Conservation (phyloP, 768 basidiomycete genomes). For the Mycena polygramma region DNA sequence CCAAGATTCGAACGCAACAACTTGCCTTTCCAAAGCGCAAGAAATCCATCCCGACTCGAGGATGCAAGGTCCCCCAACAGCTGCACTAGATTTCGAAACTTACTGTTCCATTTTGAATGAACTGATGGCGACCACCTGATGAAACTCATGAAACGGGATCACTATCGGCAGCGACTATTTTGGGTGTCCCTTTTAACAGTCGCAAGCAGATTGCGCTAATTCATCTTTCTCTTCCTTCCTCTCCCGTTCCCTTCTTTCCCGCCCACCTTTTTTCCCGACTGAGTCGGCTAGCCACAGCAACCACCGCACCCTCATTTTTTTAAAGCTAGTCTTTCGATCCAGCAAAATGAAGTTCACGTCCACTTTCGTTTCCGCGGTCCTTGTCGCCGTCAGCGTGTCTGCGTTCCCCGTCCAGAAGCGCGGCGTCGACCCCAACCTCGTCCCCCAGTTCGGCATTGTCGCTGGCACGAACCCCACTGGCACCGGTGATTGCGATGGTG, state of each 20-base stretch:
- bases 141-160: not conserved
- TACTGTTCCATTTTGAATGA: too few species aligned
- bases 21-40: too few species aligned
- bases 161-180: not conserved
- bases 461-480: slow-evolving; percentile 74
- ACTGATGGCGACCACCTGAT: slow-evolving; percentile 4
- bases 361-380: slow-evolving; percentile 46
- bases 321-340: slow-evolving; percentile 26
- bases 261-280: slow-evolving; percentile 5
- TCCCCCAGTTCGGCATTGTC: slow-evolving; percentile 71
- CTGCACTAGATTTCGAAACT: too few species aligned
- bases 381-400: slow-evolving; percentile 50
- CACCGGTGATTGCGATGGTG: slow-evolving; percentile 80
- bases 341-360: slow-evolving; percentile 51
- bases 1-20: too few species aligned
- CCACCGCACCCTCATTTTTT: slow-evolving; percentile 14
- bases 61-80: too few species aligned
- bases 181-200: not conserved
- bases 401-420: slow-evolving; percentile 57
- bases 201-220: not conserved
- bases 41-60: too few species aligned
- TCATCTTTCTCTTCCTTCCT: slow-evolving; percentile 6
- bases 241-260: slow-evolving; percentile 3
- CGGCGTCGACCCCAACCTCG: slow-evolving; percentile 59
- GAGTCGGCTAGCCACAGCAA: slow-evolving; percentile 17